These are phyloP conservation scores for Biscutella laevigata DNA, from an alignment of 441 rosid species.

Conservation along the genomic window DNA sequence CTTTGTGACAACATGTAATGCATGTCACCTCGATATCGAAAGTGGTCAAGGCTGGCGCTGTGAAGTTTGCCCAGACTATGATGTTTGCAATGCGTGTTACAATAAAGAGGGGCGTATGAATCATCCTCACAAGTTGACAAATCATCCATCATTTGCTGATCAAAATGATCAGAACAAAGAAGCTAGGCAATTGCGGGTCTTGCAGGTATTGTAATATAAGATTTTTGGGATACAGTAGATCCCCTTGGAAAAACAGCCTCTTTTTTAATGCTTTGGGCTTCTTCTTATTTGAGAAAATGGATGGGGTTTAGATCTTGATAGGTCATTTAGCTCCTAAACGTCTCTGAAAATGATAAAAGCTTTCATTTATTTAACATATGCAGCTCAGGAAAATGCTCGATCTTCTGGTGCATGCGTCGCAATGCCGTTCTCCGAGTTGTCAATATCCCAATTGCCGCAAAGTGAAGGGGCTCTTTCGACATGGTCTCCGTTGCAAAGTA, in stretches of 20 bases:
- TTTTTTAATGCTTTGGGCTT: conserved; percentile 5
- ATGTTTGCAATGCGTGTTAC: conserved; percentile 88
- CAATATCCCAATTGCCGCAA: conserved; percentile 97
- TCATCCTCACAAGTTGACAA: conserved; percentile 96
- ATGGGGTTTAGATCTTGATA: too few species aligned
- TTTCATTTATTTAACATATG: conserved; percentile 13
- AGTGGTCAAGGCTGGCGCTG: conserved; percentile 99
- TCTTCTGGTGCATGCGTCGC: conserved; percentile 96
- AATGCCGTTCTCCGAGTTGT: conserved; percentile 76
- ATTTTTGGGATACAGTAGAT: not conserved
- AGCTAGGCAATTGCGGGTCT: conserved; percentile 83
- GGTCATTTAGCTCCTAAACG: conserved; percentile 12
- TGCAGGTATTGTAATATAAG: conserved; percentile 51
- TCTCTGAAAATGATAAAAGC: conserved; percentile 1
- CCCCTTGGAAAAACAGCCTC: not conserved
- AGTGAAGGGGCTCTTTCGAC: conserved; percentile 91
- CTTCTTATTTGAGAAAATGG: not conserved
- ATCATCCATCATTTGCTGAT: conserved; percentile 77
- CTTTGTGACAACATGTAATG: conserved; percentile 76
- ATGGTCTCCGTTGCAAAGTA: conserved; percentile 73
- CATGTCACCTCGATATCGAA: conserved; percentile 87
- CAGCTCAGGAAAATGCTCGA: conserved; percentile 99
- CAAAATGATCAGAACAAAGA: conserved; percentile 96
- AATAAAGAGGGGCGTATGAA: conserved; percentile 67
- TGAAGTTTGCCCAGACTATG: conserved; percentile 95